Evolutionary conservation across 2,329 filamentous ascomycete genomes (phyloP).

Genomic region (Cladophialophora psammophila): DNA sequence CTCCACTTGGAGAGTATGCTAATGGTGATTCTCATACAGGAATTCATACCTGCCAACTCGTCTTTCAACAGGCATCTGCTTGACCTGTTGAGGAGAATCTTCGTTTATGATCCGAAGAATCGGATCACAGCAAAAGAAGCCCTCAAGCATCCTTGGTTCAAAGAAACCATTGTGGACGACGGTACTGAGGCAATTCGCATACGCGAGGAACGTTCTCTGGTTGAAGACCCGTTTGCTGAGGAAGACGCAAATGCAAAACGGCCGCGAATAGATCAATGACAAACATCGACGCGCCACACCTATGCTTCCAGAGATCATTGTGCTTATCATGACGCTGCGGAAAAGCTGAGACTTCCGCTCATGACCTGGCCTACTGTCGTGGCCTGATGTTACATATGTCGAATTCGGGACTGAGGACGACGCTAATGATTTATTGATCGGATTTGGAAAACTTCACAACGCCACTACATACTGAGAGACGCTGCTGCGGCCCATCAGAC

Average conservation of each 20-base stretch:
- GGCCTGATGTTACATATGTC: background rate
- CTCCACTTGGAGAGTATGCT: constrained; percentile 24
- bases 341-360: background rate
- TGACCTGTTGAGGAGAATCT: constrained; percentile 68
- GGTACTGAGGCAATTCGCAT: constrained; percentile 70
- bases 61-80: constrained; percentile 69
- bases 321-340: constrained; percentile 4
- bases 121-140: constrained; percentile 71
- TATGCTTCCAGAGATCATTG: background rate
- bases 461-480: background rate
- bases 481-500: background rate
- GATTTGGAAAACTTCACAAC: constrained; percentile 7
- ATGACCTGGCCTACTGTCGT: background rate
- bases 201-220: constrained; percentile 48
- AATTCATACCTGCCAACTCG: constrained; percentile 67
- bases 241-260: constrained; percentile 37
- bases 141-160: constrained; percentile 72
- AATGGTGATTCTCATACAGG: constrained; percentile 51
- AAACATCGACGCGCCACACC: background rate
- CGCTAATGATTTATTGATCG: constrained; percentile 1
- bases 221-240: constrained; percentile 23
- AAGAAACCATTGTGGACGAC: constrained; percentile 68
- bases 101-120: constrained; percentile 71
- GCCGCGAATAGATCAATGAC: constrained; percentile 29
- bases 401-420: background rate